Conservation (phyloP, 2,329 filamentous ascomycete genomes). For the Cercospora berteroae region DNA sequence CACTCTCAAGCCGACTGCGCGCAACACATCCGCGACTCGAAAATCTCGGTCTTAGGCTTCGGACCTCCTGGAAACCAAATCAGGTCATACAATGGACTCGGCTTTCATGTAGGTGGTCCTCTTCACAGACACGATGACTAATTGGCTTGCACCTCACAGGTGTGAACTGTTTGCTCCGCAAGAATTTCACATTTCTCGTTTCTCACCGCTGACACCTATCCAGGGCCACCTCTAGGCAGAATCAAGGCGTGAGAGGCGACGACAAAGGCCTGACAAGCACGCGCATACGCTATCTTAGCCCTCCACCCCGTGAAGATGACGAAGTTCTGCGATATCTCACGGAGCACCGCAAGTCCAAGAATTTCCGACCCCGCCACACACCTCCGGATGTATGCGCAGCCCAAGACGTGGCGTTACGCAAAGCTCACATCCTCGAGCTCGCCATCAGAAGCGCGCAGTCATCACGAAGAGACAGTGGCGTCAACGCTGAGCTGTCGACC, state of each 20-base stretch:
- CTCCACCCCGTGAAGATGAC: constrained; percentile 17
- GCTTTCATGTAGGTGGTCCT: neutral
- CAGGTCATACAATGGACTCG: neutral
- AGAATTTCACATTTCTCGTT: neutral
- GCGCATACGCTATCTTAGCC: constrained; percentile 24
- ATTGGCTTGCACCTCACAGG: no score
- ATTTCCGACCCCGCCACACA: constrained; percentile 23
- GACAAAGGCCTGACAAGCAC: constrained; percentile 20
- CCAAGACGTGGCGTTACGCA: constrained; percentile 23
- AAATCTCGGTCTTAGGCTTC: neutral
- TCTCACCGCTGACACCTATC: neutral
- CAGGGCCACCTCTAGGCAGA: constrained; percentile 3
- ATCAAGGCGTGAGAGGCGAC: constrained; percentile 8
- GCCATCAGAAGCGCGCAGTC: constrained; percentile 18
- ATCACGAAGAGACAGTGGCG: constrained; percentile 23
- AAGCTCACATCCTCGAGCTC: constrained; percentile 18
- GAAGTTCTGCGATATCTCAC: constrained; percentile 13
- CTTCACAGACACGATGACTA: neutral
- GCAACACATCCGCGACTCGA: neutral
- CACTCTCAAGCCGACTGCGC: neutral
- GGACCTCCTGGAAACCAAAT: neutral
- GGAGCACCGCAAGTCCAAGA: constrained; percentile 11
- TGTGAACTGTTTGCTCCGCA: neutral
- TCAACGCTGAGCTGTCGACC: constrained; percentile 1
- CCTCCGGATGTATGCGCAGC: constrained; percentile 24